Conservation (phyloP, 2,329 filamentous ascomycete species). For the Aspergillus sp. region DNA sequence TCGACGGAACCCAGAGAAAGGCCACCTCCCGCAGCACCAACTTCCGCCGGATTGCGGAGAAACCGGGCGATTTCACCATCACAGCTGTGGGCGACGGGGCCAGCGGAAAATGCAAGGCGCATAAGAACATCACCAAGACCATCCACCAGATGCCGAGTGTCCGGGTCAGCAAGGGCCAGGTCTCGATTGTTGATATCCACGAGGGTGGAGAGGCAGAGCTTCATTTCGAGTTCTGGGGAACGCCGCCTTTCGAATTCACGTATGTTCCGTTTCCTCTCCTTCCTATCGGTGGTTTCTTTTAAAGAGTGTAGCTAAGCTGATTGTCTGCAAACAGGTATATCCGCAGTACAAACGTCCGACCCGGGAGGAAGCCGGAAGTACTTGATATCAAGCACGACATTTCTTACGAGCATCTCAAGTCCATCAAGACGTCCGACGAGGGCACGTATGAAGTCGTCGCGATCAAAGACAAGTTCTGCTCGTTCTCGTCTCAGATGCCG, state of each 20-base stretch:
- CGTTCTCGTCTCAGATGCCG: conserved; percentile 65
- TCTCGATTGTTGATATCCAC: conserved; percentile 82
- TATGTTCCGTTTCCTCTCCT: conserved; percentile 22
- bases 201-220: conserved; percentile 93
- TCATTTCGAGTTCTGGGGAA: conserved; percentile 88
- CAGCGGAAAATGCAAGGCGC: conserved; percentile 69
- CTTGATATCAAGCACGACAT: conserved; percentile 86
- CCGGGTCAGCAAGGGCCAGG: conserved; percentile 73
- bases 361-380: conserved; percentile 66
- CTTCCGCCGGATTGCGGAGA: conserved; percentile 88
- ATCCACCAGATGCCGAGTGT: conserved; percentile 93
- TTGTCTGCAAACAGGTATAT: conserved; percentile 52
- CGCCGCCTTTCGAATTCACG: conserved; percentile 94
- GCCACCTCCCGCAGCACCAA: conserved; percentile 63
- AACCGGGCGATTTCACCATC: conserved; percentile 79
- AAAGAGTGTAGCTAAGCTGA: background rate
- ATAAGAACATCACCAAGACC: conserved; percentile 65
- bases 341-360: conserved; percentile 72
- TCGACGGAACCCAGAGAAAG: conserved; percentile 67
- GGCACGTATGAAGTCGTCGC: conserved; percentile 95
- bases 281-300: too few species aligned
- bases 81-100: conserved; percentile 80
- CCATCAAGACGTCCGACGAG: conserved; percentile 78
- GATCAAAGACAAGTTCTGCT: conserved; percentile 88
- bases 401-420: conserved; percentile 71